Evolutionary conservation across 805 yeast species (phyloP), one percentile per base, ranked within the genome.

Genomic region (Saccharomyces paradoxus): DNA sequence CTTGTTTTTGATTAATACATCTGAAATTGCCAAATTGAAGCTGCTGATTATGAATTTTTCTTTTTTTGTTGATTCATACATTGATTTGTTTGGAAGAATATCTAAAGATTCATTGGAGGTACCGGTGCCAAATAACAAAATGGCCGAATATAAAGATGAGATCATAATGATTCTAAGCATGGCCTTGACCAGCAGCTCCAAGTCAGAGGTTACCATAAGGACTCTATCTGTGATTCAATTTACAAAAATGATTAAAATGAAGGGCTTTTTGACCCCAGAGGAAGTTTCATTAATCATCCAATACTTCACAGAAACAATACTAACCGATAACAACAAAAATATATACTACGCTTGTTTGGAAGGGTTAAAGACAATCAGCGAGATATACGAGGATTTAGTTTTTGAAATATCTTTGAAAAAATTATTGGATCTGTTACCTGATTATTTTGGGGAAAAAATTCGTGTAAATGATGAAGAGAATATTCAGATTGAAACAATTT

Each of bases 121-220:
- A 27, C 29, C 49, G 22, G 31, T 58, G 1, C 52, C 63, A 9
- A 58, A 60, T 5, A 78, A 77, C 56, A 69, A 75, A 8, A 66
- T 87, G 51, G 60, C 68, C 14, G 60, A 66, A 7, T 79, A 72
- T 66, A 83, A 86, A 57, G 96, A 90, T 62, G 82, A 82, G 44
- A 72, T 91, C 14, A 70, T 90, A 30, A 80, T 83, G 53, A 72
- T 85, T 47, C 67, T 89, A 59, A 82, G 90, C n/a, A 84, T 81
- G 63, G 77, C 88, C 4, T 74, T 91, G 50, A 80, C 85, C 65
- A 78, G 86, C 0, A 77, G 87, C 0, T 82, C 96, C 0, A 77
- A 76, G 32, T 71, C 81, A 30, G 96, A 88, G 62, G 83, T 83
- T 10, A 81, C 90, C 1, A 74, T 89, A 54, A 77, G 89, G 62